Conservation (phyloP, 768 basidiomycete genomes). For the Suillus tomentosus region DNA sequence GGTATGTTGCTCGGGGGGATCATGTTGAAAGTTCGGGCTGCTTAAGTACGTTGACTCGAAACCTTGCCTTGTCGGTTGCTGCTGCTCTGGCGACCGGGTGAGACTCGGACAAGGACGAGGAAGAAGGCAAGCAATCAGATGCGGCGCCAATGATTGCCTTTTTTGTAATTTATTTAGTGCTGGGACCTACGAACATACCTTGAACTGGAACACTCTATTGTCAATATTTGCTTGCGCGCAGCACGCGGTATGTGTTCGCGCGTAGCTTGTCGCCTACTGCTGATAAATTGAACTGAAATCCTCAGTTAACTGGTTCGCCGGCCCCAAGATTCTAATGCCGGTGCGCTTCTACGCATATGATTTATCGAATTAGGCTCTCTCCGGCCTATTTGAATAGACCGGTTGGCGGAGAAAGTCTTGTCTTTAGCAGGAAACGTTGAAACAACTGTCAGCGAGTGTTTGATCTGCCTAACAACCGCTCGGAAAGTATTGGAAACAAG, state of each 20-base stretch:
- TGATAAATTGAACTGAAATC: too few species aligned
- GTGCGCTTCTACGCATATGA: not conserved
- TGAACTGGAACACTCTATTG: too few species aligned
- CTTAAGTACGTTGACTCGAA: constrained; percentile 15
- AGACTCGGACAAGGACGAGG: constrained; percentile 8
- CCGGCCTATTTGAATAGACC: not conserved
- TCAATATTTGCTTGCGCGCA: not conserved
- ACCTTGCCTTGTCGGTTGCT: not conserved
- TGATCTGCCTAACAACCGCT: not conserved
- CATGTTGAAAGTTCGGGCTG: constrained; percentile 6
- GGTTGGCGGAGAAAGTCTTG: not conserved
- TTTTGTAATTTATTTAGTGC: too few species aligned
- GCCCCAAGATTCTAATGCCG: too few species aligned
- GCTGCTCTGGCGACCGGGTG: constrained; percentile 11
- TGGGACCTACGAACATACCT: constrained; percentile 5
- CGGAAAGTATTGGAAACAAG: not conserved
- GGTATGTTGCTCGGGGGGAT: constrained; percentile 5
- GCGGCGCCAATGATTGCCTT: constrained; percentile 12
- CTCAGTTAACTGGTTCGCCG: too few species aligned
- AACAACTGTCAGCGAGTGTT: not conserved
- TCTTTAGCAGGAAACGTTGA: not conserved
- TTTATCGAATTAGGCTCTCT: not conserved
- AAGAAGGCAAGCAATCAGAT: constrained; percentile 12
- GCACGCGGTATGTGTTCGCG: too few species aligned
- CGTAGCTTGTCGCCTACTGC: too few species aligned